Percentiles rank a stretch among this genome's conserved stretches.
Evolutionary conservation across 2,329 filamentous ascomycete species (phyloP).

Genomic region (Fusarium citri): DNA sequence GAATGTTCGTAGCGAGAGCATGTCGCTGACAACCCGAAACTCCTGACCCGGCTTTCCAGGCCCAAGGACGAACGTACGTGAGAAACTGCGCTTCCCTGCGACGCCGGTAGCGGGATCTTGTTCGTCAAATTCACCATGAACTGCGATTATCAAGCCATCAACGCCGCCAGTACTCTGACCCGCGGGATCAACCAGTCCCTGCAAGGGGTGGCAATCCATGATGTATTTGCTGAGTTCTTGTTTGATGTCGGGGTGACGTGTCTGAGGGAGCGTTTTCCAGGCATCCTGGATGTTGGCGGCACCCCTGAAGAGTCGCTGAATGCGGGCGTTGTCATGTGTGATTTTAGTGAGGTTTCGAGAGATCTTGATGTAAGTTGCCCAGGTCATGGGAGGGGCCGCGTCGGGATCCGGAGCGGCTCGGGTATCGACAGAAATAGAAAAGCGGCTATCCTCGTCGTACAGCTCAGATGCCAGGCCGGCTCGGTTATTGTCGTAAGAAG

Average conservation of each 20-base stretch:
- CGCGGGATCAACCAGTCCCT: constrained; percentile 76
- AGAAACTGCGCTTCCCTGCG: constrained; percentile 79
- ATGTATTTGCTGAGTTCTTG: constrained; percentile 78
- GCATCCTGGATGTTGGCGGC: constrained; percentile 71
- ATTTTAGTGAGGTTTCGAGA: constrained; percentile 84
- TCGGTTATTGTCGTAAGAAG: constrained; percentile 78
- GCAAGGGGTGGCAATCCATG: constrained; percentile 82
- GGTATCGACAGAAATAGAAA: constrained; percentile 80
- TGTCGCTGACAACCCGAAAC: constrained; percentile 83
- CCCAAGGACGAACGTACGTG: constrained; percentile 82
- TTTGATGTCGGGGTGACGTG: constrained; percentile 78
- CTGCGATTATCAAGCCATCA: constrained; percentile 79
- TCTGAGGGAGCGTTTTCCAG: constrained; percentile 78
- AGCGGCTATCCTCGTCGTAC: constrained; percentile 81
- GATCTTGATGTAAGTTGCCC: constrained; percentile 80
- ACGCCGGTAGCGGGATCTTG: constrained; percentile 67
- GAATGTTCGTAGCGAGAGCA: constrained; percentile 78
- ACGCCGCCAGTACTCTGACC: constrained; percentile 74
- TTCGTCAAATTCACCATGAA: constrained; percentile 90
- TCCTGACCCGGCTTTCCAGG: constrained; percentile 73
- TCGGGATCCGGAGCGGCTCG: constrained; percentile 62
- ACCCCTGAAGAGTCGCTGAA: constrained; percentile 75
- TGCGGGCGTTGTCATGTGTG: constrained; percentile 67
- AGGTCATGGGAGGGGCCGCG: constrained; percentile 63
- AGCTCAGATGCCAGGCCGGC: constrained; percentile 70